Conservation (phyloP, 2,329 filamentous ascomycete species). For the Dothideomycetidae sp. region DNA sequence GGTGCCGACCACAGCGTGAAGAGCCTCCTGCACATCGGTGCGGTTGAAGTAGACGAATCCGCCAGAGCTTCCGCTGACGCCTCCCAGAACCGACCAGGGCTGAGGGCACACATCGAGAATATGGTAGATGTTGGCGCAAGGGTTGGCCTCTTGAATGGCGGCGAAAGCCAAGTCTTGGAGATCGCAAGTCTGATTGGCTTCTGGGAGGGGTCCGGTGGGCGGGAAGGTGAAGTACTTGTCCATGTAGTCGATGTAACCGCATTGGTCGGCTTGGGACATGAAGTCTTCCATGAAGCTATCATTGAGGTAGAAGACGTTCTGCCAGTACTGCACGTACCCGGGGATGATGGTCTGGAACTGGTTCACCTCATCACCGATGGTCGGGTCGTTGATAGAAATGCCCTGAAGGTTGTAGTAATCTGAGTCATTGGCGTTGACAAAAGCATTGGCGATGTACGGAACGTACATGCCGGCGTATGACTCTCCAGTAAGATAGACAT, state of each 20-base stretch:
- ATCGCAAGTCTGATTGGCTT: constrained; percentile 23
- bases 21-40: constrained; percentile 35
- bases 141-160: constrained; percentile 40
- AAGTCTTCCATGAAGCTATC: constrained; percentile 27
- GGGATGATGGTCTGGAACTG: constrained; percentile 24
- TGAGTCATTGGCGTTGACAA: constrained; percentile 35
- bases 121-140: constrained; percentile 62
- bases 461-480: constrained; percentile 50
- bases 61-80: constrained; percentile 11
- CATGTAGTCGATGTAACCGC: constrained; percentile 25
- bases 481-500: constrained; percentile 50
- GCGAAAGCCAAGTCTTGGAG: constrained; percentile 27
- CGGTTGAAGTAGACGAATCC: constrained; percentile 35
- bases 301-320: constrained; percentile 30
- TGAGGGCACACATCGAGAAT: constrained; percentile 16
- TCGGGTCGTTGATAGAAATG: constrained; percentile 35
- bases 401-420: constrained; percentile 40
- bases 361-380: constrained; percentile 29
- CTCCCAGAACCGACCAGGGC: constrained; percentile 12
- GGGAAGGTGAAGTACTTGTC: constrained; percentile 18
- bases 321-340: constrained; percentile 27
- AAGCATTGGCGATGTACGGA: constrained; percentile 43
- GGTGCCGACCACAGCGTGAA: constrained; percentile 30
- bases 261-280: constrained; percentile 21
- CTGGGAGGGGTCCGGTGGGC: constrained; percentile 19